Evolutionary conservation across 1,139 yeast species (phyloP), one percentile per base, ranked within the genome.

Genomic region (Geotrichum europaeum): DNA sequence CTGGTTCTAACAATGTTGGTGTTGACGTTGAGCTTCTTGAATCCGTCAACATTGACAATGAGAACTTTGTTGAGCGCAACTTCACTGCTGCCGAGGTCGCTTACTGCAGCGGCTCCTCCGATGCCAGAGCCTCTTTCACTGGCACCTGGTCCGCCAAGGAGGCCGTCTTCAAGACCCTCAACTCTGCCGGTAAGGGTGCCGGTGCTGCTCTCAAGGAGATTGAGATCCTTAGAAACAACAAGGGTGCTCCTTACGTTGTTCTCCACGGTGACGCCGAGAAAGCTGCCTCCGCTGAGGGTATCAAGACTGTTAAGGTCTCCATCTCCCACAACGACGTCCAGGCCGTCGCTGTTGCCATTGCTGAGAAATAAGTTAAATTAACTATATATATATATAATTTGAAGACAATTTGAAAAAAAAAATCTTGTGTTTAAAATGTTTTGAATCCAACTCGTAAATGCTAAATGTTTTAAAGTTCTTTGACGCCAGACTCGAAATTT

Each of bases 71-170:
- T 63, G 91, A 87, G 75, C 86, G 98, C 75, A 94, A 94, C 81
- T 94, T 92, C 80, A 91, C 98, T 56, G 78, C 75, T 10, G 80
- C 76, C 25, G 99, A 94, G 79, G 85, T 86, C 68, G 79, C 77
- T 56, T 94, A 94, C 81, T 92, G 98, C 75, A 54, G 58, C 55
- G 73, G 76, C 62, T 72, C 79, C 57, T 84, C 97, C 51, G 81
- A 81, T 67, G 89, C 96, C 60, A 89, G 85, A 73, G 91, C 98
- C 24, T 90, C 97, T 7, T 94, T 82, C 76, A 92, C 99, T 47
- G 99, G 99, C 60, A 88, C 96, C 57, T 94, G 99, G 99, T 89
- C 97, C 53, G 99, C 99, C 59, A 94, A 94, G 79, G 99, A 94
- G 78, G 99, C 99, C 49, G 97, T 91, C 51, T 94, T 94, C 85